Evolutionary conservation across 225 moss, liverwort and hornwort genomes (phyloP), one percentile per base, ranked within the genome.

Genomic region (Anthoceros angustus): DNA sequence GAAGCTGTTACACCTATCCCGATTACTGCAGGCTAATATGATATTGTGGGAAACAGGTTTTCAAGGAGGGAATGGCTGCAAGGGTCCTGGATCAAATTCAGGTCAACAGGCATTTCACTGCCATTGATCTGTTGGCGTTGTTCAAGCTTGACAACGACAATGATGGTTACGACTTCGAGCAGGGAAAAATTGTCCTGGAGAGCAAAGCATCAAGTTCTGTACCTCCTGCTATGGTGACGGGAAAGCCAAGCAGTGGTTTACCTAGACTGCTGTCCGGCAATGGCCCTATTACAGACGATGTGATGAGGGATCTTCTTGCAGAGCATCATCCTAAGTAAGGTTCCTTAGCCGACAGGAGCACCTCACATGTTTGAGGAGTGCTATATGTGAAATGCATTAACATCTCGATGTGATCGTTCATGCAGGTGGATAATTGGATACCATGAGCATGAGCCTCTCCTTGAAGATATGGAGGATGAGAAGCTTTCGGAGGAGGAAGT

Each of bases 41-140:
- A 15, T 55, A 2, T 21, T 63, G 14, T 63, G 2, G 38, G 23
- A 39, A 39, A 12, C 87, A 98, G 98, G 98, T 98, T 65, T 77
- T 87, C 0, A 98, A 98, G 76, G 98, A 98, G 76, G 88, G 92
- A 68, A 76, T 98, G 66, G 92, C 98, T 71, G 98, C 98, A 64
- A 83, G 98, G 77, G 98, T 98, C 21, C 75, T 98, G 49, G 98
- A 98, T 71, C 86, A 84, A 71, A 86, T 86, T 69, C 88, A 98
- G 69, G 92, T 92, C 32, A 84, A 78, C 48, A 82, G 98, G 43
- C 77, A 81, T 69, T 92, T 98, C 67, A 77, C 72, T 32, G 84
- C 76, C 68, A 76, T 92, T 50, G 98, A 98, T 70, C 67, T 98
- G 68, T 88, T 89, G 40, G 78, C 78, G 12, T 73, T 98, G 12